phyloP scores from a whole-genome alignment of 1,284 basidiomycete species.

The Rhodotorula sp. region DNA sequence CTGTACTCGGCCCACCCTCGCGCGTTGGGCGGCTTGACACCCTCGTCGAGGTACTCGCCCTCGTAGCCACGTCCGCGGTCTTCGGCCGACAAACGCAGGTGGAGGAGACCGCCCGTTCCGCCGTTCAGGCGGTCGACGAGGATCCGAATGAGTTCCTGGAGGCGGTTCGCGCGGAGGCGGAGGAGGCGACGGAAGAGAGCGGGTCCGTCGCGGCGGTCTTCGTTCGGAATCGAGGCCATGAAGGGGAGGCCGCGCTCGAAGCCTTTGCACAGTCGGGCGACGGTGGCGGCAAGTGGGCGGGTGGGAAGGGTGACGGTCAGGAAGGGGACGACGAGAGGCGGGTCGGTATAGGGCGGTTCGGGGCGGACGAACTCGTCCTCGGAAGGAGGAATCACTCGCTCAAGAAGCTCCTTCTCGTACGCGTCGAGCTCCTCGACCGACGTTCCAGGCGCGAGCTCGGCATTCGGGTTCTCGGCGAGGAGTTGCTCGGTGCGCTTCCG shows the following conservation, averaged over 20 bases:
- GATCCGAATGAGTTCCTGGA: conserved; percentile 46
- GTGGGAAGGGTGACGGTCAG: conserved; percentile 54
- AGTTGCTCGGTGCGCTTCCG: not conserved
- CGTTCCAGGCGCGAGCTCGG: not conserved
- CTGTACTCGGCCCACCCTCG: conserved; percentile 26
- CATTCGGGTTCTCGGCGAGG: not conserved
- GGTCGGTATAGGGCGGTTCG: conserved; percentile 15
- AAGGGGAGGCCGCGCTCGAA: conserved; percentile 51
- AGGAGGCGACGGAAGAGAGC: conserved; percentile 52
- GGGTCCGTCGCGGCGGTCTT: conserved; percentile 49
- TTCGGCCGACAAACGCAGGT: conserved; percentile 19
- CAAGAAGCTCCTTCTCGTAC: conserved; percentile 22
- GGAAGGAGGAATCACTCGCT: conserved; percentile 51
- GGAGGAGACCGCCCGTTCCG: conserved; percentile 21
- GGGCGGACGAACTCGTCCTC: conserved; percentile 13
- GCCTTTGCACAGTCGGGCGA: conserved; percentile 50
- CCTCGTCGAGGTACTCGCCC: conserved; percentile 25
- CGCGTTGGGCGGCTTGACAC: conserved; percentile 2
- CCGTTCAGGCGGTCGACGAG: conserved; percentile 19
- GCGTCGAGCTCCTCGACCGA: too few relatives aligned
- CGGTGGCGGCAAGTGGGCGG: conserved; percentile 53
- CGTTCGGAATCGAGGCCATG: conserved; percentile 48
- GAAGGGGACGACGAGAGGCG: conserved; percentile 47
- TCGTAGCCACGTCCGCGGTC: conserved; percentile 31
- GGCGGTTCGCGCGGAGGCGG: conserved; percentile 50